Conservation (phyloP, 768 basidiomycete species). For the Suillus fuscotomentosus region DNA sequence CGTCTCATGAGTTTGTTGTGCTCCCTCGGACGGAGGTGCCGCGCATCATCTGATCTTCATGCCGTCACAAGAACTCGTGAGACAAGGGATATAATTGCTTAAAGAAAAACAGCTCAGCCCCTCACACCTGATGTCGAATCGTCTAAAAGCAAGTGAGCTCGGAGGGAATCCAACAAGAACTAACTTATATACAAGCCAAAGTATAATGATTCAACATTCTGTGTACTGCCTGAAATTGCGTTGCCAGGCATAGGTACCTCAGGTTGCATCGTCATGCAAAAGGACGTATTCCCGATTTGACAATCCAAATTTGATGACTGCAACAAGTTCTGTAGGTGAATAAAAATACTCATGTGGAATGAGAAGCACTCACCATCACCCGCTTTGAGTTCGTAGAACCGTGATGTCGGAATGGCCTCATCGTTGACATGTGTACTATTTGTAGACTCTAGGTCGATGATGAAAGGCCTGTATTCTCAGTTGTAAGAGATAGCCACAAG, state of each 20-base stretch:
- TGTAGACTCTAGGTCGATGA: conserved; percentile 98
- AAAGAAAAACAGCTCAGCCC: background rate
- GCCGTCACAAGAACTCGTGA: background rate
- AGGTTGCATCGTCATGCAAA: conserved; percentile 72
- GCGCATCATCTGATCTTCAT: background rate
- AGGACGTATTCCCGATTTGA: conserved; percentile 84
- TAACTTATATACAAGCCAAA: background rate
- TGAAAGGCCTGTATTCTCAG: conserved; percentile 70
- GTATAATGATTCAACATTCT: background rate
- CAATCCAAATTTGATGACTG: conserved; percentile 85
- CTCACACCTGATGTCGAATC: background rate
- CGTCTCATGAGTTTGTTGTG: background rate
- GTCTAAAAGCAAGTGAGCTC: background rate
- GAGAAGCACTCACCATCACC: conserved; percentile 64
- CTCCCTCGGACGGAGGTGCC: background rate
- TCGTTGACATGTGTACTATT: conserved; percentile 94
- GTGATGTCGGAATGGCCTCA: conserved; percentile 75
- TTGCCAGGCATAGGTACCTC: conserved; percentile 3
- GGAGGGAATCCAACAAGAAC: background rate
- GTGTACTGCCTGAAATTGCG: background rate
- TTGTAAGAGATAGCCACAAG: conserved; percentile 7
- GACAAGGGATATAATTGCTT: background rate
- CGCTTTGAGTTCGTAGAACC: conserved; percentile 82
- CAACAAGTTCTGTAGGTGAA: conserved; percentile 11
- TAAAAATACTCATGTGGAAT: background rate